Base-by-base conservation (phyloP, 2,329 filamentous ascomycete genomes). In the Alternaria triticimaculans region DNA sequence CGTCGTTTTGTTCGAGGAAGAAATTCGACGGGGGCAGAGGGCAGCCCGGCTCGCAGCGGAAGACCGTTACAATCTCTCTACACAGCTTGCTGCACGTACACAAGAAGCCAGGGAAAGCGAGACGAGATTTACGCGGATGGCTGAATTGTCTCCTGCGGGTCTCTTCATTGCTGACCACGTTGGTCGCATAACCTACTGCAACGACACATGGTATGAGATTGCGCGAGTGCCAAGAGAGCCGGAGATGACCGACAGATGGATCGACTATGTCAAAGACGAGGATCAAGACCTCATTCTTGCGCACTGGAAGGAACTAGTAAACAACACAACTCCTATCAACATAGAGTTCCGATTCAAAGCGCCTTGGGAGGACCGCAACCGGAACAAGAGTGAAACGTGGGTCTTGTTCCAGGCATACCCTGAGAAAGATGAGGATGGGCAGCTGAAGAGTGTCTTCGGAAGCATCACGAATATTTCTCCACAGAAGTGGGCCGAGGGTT, bases 391-490 rank as follows among this genome's bases (percentile, higher is more conserved):
- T 83, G 90, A 92, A 66, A 93, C 90, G 0, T 94, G 92, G 92
- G 91, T 91, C 1, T 80, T 94, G 28, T 90, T 94, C 84, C 92
- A 88, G 59, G 91, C 90, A 0, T 93, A 91, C 69, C 91, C 91
- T 0, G 91, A 94, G 71, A 90, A 87, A 72, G 85, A 90, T 64
- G 81, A 84, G 1, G 82, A 87, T 26, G 91, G 90, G 4, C 82
- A 83, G 26, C 84, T 94, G 55, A 92, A 92, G 80, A 88, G 89
- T 65, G 90, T 94, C 3, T 94, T 94, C 70, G 92, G 91, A 56
- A 92, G 89, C 73, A 90, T 96, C 55, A 95, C 92, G 0, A 92
- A 96, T 73, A 96, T 97, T 67, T 93, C 91, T 18, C 88, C 91
- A 58, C 92, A 96, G 76, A 97, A 96, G 77, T 90, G 90, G 84